Evolutionary conservation across 1,284 basidiomycete genomes (phyloP), one percentile per base, ranked within the genome.

Genomic region (Butyriboletus appendiculatus): DNA sequence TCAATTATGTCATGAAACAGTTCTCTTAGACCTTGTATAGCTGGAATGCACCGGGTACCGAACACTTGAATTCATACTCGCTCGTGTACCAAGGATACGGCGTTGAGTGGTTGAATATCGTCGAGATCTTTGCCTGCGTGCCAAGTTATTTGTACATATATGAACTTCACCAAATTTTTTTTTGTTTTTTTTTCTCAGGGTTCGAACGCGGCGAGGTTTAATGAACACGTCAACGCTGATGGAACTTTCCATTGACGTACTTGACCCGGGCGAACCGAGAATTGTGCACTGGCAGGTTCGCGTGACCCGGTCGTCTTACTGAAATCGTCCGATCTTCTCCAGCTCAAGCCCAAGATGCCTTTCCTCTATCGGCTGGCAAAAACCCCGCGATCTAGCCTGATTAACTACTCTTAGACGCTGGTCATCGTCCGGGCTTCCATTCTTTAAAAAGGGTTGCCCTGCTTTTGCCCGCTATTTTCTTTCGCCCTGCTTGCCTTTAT

Each of bases 371-470:
- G 62, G 70, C 54, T 57, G 58, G 58, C 62, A 66, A 68, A 69
- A 72, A 68, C 57, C 63, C 69, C 69, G 67, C 67, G 71, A 75
- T 74, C 75, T 73, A 70, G 70, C 74, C 69, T 71, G 65, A 69
- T 73, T 71, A 68, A 68, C 66, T 69, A 66, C 66, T 68, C 64
- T 64, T 66, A 67, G 68, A 60, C 68, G 65, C 69, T 72, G 63
- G 64, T 63, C 63, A 65, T 66, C 67, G 70, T 67, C 62, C 67
- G 63, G 62, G 24, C 69, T 68, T 71, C 71, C 68, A 64, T 72
- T 63, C 68, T 75, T 76, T 76, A 75, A 75, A 65, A 73, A 69
- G 62, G 61, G 72, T 70, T 73, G 64, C 56, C 71, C 73, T 67
- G 63, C 66, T 63, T 71, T 64, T 51, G 59, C 67, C 67, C 61